These are phyloP conservation scores for Setomelanomma holmii DNA, from an alignment of 2,329 filamentous ascomycete genomes.

Conservation along the genomic window DNA sequence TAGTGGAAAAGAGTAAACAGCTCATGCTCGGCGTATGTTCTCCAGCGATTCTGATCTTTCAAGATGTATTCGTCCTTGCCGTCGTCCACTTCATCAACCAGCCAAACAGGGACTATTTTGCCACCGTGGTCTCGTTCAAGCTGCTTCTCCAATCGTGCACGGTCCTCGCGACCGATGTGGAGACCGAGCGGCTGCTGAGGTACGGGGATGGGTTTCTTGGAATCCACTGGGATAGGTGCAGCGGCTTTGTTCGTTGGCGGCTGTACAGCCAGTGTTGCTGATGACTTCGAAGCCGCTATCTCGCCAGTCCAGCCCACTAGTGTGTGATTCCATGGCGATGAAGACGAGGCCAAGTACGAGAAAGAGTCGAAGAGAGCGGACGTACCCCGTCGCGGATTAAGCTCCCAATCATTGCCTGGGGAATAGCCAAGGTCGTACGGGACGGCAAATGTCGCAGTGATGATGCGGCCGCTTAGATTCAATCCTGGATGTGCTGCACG, in stretches of 20 bases:
- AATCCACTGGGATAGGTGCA: conserved; percentile 78
- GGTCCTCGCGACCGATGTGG: conserved; percentile 73
- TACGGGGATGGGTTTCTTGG: conserved; percentile 61
- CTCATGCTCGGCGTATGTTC: conserved; percentile 88
- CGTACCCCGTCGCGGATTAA: conserved; percentile 80
- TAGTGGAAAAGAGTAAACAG: conserved; percentile 95
- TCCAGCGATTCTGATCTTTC: conserved; percentile 85
- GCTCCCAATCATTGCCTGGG: conserved; percentile 65
- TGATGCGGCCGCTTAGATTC: conserved; percentile 66
- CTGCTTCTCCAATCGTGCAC: conserved; percentile 75
- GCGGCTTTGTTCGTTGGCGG: conserved; percentile 74
- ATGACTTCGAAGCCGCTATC: conserved; percentile 47
- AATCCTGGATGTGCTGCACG: conserved; percentile 63
- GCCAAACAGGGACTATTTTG: conserved; percentile 86
- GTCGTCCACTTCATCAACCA: conserved; percentile 77
- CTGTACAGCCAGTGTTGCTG: conserved; percentile 51
- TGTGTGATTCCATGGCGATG: conserved; percentile 87
- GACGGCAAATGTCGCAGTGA: conserved; percentile 69
- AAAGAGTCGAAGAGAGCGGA: conserved; percentile 94
- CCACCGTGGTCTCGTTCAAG: conserved; percentile 76
- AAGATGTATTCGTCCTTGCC: conserved; percentile 73
- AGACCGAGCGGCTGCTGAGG: conserved; percentile 71
- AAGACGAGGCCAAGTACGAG: conserved; percentile 81
- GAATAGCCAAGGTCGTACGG: conserved; percentile 66
- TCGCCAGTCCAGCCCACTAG: conserved; percentile 96